Evolutionary conservation across 306 rosid species (phyloP), one percentile per base, ranked within the genome.

Genomic region (Dalbergia cultrata): DNA sequence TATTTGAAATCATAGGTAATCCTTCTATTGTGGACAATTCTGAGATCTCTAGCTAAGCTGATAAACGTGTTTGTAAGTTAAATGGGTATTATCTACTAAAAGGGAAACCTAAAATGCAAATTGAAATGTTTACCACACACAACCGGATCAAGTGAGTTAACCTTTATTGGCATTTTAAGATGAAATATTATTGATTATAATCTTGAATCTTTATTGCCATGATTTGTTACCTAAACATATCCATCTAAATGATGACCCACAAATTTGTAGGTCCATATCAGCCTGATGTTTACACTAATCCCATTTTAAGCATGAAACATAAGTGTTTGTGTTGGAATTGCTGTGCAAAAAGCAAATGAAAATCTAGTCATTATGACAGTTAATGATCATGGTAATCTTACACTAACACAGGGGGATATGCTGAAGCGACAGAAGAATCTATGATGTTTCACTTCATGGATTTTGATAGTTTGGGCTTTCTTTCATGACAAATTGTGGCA

Each of bases 211-310:
- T 84, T 76, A 80, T 85, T 60, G 14, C 73, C 84, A 67, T 83
- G 90, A 77, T 86, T 69, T 90, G 87, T 85, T 53, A 83, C 92
- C 90, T 31, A 81, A 86, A 68, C 83, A 86, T 87, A 81, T 83
- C 57, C 3, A 50, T 13, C 7, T 50, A 50, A 50, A n/a, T 16
- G 13, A 16, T 19, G 65, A 56, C 79, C 84, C 79, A 76, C 77
- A 75, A 37, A 74, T 17, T 67, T 73, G 92, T 90, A 88, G 97
- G 92, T 83, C 94, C 91, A 88, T 71, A 90, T 95, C 93, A 67
- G 75, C 49, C 16, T 85, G 93, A 89, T 86, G 90, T 88, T 84
- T 77, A 84, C 92, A 86, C 77, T 87, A 90, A 90, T 89, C 86
- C 83, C 62, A 78, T 60, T 76, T 85, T 90, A 89, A 88, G 88